Base-by-base conservation (phyloP, 305 asterid species). In the Solanum hybrid region DNA sequence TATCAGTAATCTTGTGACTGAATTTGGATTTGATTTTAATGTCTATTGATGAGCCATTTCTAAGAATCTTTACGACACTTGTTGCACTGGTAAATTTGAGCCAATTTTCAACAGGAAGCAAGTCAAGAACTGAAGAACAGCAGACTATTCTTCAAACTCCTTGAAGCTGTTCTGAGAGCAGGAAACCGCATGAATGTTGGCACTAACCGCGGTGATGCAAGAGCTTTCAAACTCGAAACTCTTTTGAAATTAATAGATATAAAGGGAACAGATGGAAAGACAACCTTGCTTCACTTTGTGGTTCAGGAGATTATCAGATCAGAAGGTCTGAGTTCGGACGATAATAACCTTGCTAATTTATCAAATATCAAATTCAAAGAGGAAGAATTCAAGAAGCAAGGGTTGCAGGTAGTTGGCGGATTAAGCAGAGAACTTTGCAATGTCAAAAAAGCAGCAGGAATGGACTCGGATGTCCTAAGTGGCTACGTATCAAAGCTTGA, bases 131-230 rank as follows among this genome's bases (percentile, higher is more conserved):
- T 95, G 90, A 95, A 95, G 94, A 95, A 92, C 27, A 95, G 97
- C 76, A 92, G 94, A 35, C 90, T 95, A 79, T 95, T 95, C 85
- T 93, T 94, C 71, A 95, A 93, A 91, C 96, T 95, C 88, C 96
- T 95, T 17, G 96, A 95, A 91, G 95, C 96, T 42, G 97, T 95
- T 88, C 91, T 95, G n/a, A 90, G 93, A 92, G 90, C 97, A 69
- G 96, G 97, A 88, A 95, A 95, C 86, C 95, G 93, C 86, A 92
- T 95, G 97, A 95, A 95, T 14, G 92, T 91, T 45, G 95, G 96
- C 72, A 95, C 97, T 36, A 93, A 92, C 31, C 94, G 94, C 6
- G 97, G 97, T 7, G 95, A 93, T 86, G 97, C 97, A 29, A 93
- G 86, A 89, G 93, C 97, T 24, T 95, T 94, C 79, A 95, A 94